Percentiles rank a stretch among this genome's conserved stretches.
These are phyloP conservation scores for Penicillium alfredii DNA, from an alignment of 495 filamentous ascomycete genomes.

Conservation along the genomic window DNA sequence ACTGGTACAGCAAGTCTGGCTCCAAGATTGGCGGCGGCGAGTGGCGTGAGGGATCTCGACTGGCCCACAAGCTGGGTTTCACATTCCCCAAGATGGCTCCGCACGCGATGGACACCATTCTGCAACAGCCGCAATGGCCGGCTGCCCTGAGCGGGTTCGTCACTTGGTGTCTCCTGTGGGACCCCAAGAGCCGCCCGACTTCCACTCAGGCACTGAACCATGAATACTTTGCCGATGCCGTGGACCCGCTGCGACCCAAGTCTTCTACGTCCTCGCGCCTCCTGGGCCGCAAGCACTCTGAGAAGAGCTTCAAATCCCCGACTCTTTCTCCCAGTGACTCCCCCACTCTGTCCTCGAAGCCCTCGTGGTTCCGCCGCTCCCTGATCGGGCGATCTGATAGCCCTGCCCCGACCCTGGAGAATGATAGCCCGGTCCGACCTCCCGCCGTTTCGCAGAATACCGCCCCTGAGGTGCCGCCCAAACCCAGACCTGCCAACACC, in stretches of 20 bases:
- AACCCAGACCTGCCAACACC: slow-evolving; percentile 52
- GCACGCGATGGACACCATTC: slow-evolving; percentile 90
- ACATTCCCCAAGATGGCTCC: slow-evolving; percentile 99
- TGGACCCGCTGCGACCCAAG: slow-evolving; percentile 88
- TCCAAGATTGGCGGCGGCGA: slow-evolving; percentile 89
- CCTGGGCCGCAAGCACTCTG: slow-evolving; percentile 82
- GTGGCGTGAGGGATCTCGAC: slow-evolving; percentile 88
- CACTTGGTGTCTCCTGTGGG: slow-evolving; percentile 99
- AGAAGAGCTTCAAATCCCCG: slow-evolving; percentile 53
- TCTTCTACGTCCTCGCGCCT: slow-evolving; percentile 73
- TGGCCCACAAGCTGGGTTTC: slow-evolving; percentile 95
- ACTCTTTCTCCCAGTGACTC: slow-evolving; percentile 63
- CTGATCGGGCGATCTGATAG: slow-evolving; percentile 66
- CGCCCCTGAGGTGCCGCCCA: slow-evolving; percentile 44
- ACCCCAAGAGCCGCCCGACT: slow-evolving; percentile 90
- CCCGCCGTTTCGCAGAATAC: slow-evolving; percentile 51
- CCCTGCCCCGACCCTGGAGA: slow-evolving; percentile 41
- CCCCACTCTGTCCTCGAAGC: slow-evolving; percentile 68
- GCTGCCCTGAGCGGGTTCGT: slow-evolving; percentile 83
- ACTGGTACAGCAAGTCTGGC: slow-evolving; percentile 92
- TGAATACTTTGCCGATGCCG: slow-evolving; percentile 93
- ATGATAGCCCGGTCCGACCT: slow-evolving; percentile 31
- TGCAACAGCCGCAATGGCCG: slow-evolving; percentile 89
- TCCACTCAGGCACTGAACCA: slow-evolving; percentile 87
- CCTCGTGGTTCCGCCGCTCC: slow-evolving; percentile 94